phyloP scores from a whole-genome alignment of 345 rosid species.

The Microthlaspi erraticum region DNA sequence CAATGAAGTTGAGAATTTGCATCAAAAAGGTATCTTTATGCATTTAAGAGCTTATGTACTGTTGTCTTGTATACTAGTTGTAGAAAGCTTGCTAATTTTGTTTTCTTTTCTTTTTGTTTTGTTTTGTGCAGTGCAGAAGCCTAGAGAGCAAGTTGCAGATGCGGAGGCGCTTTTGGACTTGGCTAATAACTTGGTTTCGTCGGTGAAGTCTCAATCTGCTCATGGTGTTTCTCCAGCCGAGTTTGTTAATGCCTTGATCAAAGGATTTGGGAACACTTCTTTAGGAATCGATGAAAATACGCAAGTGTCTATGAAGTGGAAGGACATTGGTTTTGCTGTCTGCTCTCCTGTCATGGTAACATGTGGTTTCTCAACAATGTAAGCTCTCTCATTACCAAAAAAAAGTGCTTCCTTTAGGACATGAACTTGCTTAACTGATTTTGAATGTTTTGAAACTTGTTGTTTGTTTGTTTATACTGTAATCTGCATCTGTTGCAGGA shows the following conservation, averaged over 20 bases:
- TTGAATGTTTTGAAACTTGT: not conserved
- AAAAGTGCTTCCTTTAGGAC: not conserved
- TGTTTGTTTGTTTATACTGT: not conserved
- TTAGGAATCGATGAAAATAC: constrained; percentile 44
- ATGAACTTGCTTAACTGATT: not conserved
- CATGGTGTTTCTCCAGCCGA: constrained; percentile 65
- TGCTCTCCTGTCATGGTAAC: constrained; percentile 53
- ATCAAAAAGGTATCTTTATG: constrained; percentile 52
- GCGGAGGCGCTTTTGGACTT: constrained; percentile 79
- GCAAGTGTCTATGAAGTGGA: constrained; percentile 60
- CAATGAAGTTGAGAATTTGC: constrained; percentile 69
- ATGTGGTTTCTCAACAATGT: constrained; percentile 71
- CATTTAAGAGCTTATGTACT: not conserved
- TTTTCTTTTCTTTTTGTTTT: not conserved
- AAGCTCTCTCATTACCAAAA: constrained; percentile 39
- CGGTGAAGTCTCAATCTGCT: constrained; percentile 62
- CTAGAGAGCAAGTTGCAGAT: constrained; percentile 87
- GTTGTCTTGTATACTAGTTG: not conserved
- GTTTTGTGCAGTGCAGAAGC: constrained; percentile 61
- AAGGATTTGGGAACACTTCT: constrained; percentile 53
- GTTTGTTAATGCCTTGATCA: constrained; percentile 54
- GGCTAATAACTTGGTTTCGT: constrained; percentile 55
- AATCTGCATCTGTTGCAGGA: constrained; percentile 46
- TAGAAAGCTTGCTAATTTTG: not conserved
- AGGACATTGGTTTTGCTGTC: constrained; percentile 59